Conservation (phyloP, 2,329 filamentous ascomycete species). For the Fonsecaea monophora region DNA sequence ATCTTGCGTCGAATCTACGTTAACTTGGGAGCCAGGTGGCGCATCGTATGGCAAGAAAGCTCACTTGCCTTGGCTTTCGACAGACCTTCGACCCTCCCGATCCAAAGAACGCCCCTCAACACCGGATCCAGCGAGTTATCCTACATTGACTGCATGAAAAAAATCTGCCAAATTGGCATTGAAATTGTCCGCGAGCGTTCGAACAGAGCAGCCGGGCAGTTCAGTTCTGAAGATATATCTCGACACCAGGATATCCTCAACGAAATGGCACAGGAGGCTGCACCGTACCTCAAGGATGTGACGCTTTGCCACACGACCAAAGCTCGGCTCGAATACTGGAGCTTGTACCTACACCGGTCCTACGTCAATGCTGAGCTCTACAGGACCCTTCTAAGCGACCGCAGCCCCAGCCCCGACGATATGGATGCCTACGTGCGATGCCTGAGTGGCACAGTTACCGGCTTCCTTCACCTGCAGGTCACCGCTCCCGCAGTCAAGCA, state of each 20-base stretch:
- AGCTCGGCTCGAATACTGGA: constrained; percentile 65
- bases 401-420: background rate
- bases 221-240: constrained; percentile 61
- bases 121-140: constrained; percentile 34
- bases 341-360: constrained; percentile 65
- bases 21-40: constrained; percentile 42
- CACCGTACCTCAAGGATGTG: constrained; percentile 63
- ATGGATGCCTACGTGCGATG: constrained; percentile 1
- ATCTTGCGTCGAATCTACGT: constrained; percentile 42
- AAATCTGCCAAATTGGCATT: constrained; percentile 40
- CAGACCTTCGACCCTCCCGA: constrained; percentile 40
- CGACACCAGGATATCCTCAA: constrained; percentile 63
- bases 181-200: constrained; percentile 52
- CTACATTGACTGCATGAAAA: constrained; percentile 43
- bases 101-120: background rate
- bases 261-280: constrained; percentile 62
- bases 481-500: background rate
- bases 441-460: background rate
- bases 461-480: constrained; percentile 1
- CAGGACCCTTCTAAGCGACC: constrained; percentile 49
- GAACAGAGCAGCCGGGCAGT: constrained; percentile 58
- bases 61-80: constrained; percentile 46
- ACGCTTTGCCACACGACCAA: constrained; percentile 48
- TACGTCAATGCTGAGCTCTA: constrained; percentile 68
- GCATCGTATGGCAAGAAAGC: constrained; percentile 47